Evolutionary conservation across 768 basidiomycete species (phyloP), one percentile per base, ranked within the genome.

Genomic region (Neoboletus brunneissimus): DNA sequence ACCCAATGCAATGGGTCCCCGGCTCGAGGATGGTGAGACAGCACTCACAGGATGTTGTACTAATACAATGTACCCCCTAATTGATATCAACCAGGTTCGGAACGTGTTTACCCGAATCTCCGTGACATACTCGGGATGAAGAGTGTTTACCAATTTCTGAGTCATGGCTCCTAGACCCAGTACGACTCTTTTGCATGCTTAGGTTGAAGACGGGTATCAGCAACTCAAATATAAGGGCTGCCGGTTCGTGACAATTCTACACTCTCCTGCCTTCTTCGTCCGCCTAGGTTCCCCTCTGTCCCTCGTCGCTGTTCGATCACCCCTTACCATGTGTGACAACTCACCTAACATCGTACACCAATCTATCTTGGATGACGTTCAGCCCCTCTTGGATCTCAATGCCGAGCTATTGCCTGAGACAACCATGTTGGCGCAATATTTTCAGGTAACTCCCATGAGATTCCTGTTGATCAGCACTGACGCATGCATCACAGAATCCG

Each of bases 171-270:
- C 8, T 57, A 37, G 46, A n/a, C 47, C 20, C 15, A 44, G 29
- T 45, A 34, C 18, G 4, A 18, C 53, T 16, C 7, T 38, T 51
- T n/a, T 29, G 48, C 16, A 23, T 23, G 15, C 22, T 16, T 29
- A 11, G n/a, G 10, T 18, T 23, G 16, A 40, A 25, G 48, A 20
- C 20, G 29, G 37, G 22, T 32, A 12, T 40, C 8, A 22, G n/a
- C 15, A 12, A 16, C n/a, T 20, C n/a, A 34, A 13, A 46, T 61
- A 54, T 63, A 64, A 51, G 18, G 11, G 23, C 11, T 20, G 40
- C 20, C 2, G 20, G 20, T 29, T 44, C 22, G 31, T 42, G 11
- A 32, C 38, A 13, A 3, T 10, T 1, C 25, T 43, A 9, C 18
- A 13, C 38, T 42, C 10, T n/a, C 43, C 22, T 27, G 23, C 23